These are phyloP conservation scores for Penicillium lividum DNA, from an alignment of 495 filamentous ascomycete species.

Conservation along the genomic window DNA sequence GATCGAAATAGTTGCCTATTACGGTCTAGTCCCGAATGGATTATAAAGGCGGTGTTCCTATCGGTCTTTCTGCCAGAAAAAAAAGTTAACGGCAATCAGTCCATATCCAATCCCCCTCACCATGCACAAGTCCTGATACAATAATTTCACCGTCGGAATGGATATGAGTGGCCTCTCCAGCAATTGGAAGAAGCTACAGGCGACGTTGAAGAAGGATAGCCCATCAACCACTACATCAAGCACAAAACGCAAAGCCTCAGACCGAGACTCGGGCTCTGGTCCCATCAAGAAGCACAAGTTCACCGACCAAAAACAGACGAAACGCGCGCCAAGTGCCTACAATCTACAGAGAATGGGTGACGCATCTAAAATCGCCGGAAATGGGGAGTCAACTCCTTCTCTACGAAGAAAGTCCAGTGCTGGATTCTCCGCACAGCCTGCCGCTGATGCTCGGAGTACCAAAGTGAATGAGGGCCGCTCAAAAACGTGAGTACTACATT, in stretches of 20 bases:
- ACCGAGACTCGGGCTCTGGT: constrained; percentile 35
- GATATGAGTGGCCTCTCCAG: constrained; percentile 50
- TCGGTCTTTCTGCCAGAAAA: constrained; percentile 24
- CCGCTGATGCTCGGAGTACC: constrained; percentile 22
- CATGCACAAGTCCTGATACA: constrained; percentile 11
- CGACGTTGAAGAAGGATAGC: constrained; percentile 56
- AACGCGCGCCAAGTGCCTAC: constrained; percentile 12
- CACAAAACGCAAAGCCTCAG: constrained; percentile 41
- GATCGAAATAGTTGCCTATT: background rate
- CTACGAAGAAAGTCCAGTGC: constrained; percentile 32
- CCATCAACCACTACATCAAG: constrained; percentile 19
- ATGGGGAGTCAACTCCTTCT: constrained; percentile 18
- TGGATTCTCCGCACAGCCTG: constrained; percentile 12
- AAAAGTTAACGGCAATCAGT: constrained; percentile 10
- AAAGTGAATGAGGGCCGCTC: constrained; percentile 56
- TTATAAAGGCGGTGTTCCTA: constrained; percentile 13
- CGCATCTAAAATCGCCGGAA: constrained; percentile 14
- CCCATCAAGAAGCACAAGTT: constrained; percentile 42
- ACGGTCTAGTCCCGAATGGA: background rate
- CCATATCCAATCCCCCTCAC: constrained; percentile 4
- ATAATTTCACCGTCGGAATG: constrained; percentile 34
- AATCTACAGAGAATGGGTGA: constrained; percentile 42
- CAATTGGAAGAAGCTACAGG: constrained; percentile 79
- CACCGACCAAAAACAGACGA: constrained; percentile 29
- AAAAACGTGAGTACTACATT: constrained; percentile 34